These are phyloP conservation scores for Colletotrichum lupini DNA, from an alignment of 2,329 filamentous ascomycete species.

Conservation along the genomic window DNA sequence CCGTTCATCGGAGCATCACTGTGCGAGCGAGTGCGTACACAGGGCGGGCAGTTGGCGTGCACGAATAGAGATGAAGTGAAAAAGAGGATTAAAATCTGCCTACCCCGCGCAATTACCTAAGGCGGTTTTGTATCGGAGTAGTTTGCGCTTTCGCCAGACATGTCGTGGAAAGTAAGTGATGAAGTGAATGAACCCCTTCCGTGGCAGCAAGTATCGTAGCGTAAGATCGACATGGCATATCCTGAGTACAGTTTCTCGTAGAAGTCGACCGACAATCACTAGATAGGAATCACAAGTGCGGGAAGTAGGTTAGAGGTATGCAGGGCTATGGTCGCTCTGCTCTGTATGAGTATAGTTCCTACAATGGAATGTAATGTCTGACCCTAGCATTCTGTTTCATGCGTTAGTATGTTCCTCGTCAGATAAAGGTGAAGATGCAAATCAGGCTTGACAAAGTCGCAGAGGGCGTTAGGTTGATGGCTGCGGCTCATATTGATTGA, in stretches of 20 bases:
- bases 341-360: neutral
- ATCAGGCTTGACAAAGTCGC: neutral
- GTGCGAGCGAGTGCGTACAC: constrained; percentile 11
- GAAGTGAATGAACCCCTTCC: neutral
- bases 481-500: neutral
- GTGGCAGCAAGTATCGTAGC: neutral
- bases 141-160: neutral
- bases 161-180: neutral
- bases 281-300: neutral
- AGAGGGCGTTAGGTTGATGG: neutral
- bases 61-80: neutral
- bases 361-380: neutral
- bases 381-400: neutral
- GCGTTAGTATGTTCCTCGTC: neutral
- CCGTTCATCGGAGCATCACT: constrained; percentile 8
- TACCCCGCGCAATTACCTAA: neutral
- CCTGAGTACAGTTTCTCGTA: neutral
- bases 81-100: neutral
- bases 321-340: neutral
- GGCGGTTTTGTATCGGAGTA: neutral
- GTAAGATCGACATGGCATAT: neutral
- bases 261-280: neutral
- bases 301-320: no score
- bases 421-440: neutral
- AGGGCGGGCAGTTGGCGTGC: neutral